A percentile compares a stretch with the other conserved stretches of the same genome.
These are phyloP conservation scores for Eucalyptus lansdowneana DNA, from an alignment of 345 rosid species.

Conservation along the genomic window DNA sequence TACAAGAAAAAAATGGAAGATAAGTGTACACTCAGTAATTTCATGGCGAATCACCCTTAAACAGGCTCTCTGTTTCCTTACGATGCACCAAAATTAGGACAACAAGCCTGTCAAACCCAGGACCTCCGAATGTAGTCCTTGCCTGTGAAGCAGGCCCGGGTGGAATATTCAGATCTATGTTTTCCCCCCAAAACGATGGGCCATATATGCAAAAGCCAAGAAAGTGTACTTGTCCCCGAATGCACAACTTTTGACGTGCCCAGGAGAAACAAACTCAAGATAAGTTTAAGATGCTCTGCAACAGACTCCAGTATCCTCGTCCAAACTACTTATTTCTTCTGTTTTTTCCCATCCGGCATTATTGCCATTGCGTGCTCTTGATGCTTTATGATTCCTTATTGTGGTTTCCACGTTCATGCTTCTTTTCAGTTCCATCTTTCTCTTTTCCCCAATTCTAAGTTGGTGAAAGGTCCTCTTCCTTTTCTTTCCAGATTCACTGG, in stretches of 20 bases:
- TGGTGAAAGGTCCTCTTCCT: not conserved
- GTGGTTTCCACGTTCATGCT: not conserved
- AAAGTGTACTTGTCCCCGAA: not conserved
- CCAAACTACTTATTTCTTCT: not conserved
- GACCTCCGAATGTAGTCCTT: not conserved
- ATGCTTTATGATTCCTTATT: not conserved
- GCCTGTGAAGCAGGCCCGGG: not conserved
- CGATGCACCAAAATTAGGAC: not conserved
- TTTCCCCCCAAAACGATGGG: slow-evolving; percentile 59
- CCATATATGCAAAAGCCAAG: not conserved
- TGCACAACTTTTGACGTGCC: not conserved
- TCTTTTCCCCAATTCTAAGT: not conserved
- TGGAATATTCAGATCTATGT: not conserved
- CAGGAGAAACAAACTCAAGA: not conserved
- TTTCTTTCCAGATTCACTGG: not conserved
- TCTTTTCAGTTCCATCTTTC: not conserved
- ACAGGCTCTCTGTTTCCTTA: not conserved
- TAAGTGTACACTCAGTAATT: not conserved
- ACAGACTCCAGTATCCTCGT: not conserved
- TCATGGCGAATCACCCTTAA: not conserved
- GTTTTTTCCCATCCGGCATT: too few relatives aligned
- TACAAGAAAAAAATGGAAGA: not conserved
- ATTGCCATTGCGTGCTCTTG: not conserved
- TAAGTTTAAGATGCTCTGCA: not conserved
- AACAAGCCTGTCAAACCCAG: not conserved